Percentiles rank a stretch among this genome's conserved stretches.
Conservation (phyloP, 805 yeast species). For the Teunomyces cretensis region DNA sequence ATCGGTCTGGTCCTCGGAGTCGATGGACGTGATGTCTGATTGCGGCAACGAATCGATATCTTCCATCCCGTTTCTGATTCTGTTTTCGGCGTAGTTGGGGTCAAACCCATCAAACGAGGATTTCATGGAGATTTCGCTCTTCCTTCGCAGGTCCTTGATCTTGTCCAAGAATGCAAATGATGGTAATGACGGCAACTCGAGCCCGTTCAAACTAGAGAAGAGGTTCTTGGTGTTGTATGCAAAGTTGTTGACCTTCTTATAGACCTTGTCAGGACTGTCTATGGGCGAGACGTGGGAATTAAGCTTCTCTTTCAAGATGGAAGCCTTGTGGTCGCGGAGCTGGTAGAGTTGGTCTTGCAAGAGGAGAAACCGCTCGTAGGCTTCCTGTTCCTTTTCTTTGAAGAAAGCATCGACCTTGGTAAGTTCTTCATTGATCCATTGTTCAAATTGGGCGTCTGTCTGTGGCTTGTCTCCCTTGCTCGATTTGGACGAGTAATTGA, state of each 20-base stretch:
- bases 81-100: slow-evolving; percentile 35
- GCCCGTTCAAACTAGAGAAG: slow-evolving; percentile 23
- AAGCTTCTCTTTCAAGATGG: slow-evolving; percentile 12
- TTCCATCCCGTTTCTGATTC: slow-evolving; percentile 34
- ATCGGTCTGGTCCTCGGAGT: slow-evolving; percentile 11
- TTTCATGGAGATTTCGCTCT: slow-evolving; percentile 1
- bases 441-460: slow-evolving; percentile 51
- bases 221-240: slow-evolving; percentile 28
- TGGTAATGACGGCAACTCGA: slow-evolving; percentile 44
- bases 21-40: slow-evolving; percentile 12
- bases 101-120: slow-evolving; percentile 16
- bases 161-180: slow-evolving; percentile 28
- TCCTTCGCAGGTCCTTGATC: not conserved
- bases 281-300: slow-evolving; percentile 1
- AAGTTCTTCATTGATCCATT: slow-evolving; percentile 67
- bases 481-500: slow-evolving; percentile 20
- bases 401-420: slow-evolving; percentile 62
- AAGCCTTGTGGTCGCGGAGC: slow-evolving; percentile 51
- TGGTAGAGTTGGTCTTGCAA: slow-evolving; percentile 70
- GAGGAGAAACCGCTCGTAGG: slow-evolving; percentile 55
- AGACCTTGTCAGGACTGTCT: slow-evolving; percentile 12
- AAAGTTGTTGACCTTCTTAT: slow-evolving; percentile 26
- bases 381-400: slow-evolving; percentile 57
- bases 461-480: slow-evolving; percentile 19
- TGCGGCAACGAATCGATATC: slow-evolving; percentile 2